Base-by-base conservation (phyloP, 2,329 filamentous ascomycete genomes). In the Helotiales sp. region DNA sequence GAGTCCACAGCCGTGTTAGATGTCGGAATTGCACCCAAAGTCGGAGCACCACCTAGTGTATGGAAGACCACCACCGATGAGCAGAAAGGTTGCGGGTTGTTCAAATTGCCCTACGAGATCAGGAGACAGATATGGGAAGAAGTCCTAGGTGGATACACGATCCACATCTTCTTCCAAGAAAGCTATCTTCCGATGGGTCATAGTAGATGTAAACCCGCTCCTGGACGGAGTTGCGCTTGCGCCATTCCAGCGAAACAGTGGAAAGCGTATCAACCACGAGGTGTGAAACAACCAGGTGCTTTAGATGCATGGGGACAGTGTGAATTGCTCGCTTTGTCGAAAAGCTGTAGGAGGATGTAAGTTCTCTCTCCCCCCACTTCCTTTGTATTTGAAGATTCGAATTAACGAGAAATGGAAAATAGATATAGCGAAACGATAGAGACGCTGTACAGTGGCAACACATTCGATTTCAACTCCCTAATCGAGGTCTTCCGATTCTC, bases 401-500 rank as follows among this genome's bases (percentile, higher is more conserved):
- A 38, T 17, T 13, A 19, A 40, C 9, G 13, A 53, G 47, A 40
- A 22, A 57, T n/a, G 13, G 17, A 8, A 10, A 47, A 27, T 27
- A 64, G 62, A 22, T 64, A 64, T 15, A 61, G 55, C 29, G 62
- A 64, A 34, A 52, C 60, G 15, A 56, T 64, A 24, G 53, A 59
- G 5, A 48, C 59, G 1, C 47, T 64, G 1, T 64, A 64, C 36
- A 52, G 12, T 19, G 13, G 19, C 2, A 64, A 62, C 25, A 54
- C 52, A 3, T 64, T 64, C 36, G 36, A 60, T 33, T 64, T 64
- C 34, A 47, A 54, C 15, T 50, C 44, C 9, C 31, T 62, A 15
- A 17, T 38, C 8, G 52, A 60, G 6, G 52, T 64, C 1, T 34
- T 63, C 9, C 46, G 50, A 15, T 52, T 63, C n/a, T 61, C 58